Conservation (phyloP, 1,284 basidiomycete species). For the Takashimella koratensis region DNA sequence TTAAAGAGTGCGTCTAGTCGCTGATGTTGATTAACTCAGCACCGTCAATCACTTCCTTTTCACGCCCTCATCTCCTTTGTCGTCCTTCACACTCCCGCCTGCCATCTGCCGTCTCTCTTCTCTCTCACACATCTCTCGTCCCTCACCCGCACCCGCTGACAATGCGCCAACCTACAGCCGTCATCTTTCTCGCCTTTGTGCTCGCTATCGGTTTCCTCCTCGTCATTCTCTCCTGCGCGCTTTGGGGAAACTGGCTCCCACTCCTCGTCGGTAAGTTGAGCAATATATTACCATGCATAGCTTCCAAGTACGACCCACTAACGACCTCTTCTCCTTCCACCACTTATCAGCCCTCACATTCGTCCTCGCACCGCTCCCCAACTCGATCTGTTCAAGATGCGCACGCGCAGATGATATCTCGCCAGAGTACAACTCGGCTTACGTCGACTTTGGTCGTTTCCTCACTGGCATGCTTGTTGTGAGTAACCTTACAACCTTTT, state of each 20-base stretch:
- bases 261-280: slow-evolving; percentile 80
- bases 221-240: slow-evolving; percentile 94
- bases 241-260: slow-evolving; percentile 96
- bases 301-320: background rate
- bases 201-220: slow-evolving; percentile 94
- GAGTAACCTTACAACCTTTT: slow-evolving; percentile 19
- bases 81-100: no score
- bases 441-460: slow-evolving; percentile 91
- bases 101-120: background rate
- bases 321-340: background rate
- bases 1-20: slow-evolving; percentile 36
- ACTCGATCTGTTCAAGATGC: slow-evolving; percentile 63
- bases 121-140: slow-evolving; percentile 3
- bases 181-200: slow-evolving; percentile 91
- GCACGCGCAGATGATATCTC: slow-evolving; percentile 55
- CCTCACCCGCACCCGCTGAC: background rate
- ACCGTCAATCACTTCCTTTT: background rate
- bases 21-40: no score
- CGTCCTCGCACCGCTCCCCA: slow-evolving; percentile 91
- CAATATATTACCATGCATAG: background rate
- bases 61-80: slow-evolving; percentile 1
- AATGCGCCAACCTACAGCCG: slow-evolving; percentile 56
- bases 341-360: slow-evolving; percentile 75
- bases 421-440: slow-evolving; percentile 57
- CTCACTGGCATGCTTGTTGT: slow-evolving; percentile 86